Conservation (phyloP, 345 rosid species). For the Eucalyptus grandis region DNA sequence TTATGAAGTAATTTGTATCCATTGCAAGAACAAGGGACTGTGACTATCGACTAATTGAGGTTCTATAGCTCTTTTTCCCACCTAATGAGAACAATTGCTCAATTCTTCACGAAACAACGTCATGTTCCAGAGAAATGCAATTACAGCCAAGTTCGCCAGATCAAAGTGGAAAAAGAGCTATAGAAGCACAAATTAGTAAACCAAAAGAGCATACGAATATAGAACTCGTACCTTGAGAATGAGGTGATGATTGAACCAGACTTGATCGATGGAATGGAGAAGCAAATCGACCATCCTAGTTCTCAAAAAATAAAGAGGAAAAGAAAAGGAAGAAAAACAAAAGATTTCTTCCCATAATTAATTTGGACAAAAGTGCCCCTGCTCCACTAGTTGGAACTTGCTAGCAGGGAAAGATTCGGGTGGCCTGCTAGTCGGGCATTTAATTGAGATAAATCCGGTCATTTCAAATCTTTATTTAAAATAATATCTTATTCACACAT, state of each 20-base stretch:
- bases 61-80: background rate
- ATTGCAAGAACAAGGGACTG: rapidly evolving
- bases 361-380: background rate
- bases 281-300: background rate
- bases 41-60: background rate
- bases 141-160: background rate
- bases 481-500: rapidly evolving
- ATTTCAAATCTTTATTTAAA: rapidly evolving
- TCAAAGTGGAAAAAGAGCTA: background rate
- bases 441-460: rapidly evolving
- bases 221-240: background rate
- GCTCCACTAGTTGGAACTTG: too few species aligned
- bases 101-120: background rate
- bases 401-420: too few species aligned
- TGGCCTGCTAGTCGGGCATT: rapidly evolving
- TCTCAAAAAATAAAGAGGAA: background rate
- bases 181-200: background rate
- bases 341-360: too few species aligned
- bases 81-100: background rate
- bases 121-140: background rate
- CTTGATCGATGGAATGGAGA: background rate
- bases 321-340: too few species aligned
- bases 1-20: background rate
- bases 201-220: background rate
- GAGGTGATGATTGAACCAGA: too few species aligned